Percentiles rank a stretch among this genome's conserved stretches.
Evolutionary conservation across 768 basidiomycete species (phyloP).

Genomic region (Pleurotus citrinopileatus): DNA sequence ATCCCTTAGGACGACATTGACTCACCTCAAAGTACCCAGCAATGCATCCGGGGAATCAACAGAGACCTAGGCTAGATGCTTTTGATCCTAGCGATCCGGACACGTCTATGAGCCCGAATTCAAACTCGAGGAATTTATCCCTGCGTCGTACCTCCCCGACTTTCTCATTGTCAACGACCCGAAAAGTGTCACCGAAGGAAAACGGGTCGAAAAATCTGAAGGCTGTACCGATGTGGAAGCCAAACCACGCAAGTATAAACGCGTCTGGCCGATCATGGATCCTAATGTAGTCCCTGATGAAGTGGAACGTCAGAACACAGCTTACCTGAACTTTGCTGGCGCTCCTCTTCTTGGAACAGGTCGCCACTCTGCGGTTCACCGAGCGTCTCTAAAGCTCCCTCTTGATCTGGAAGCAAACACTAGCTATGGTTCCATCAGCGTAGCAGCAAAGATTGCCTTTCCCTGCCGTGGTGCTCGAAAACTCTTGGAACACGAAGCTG

Average conservation of each 20-base stretch:
- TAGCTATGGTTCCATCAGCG: constrained; percentile 22
- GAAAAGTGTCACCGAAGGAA: constrained; percentile 9
- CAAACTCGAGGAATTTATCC: constrained; percentile 23
- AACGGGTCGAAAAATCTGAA: not conserved
- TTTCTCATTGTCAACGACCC: constrained; percentile 23
- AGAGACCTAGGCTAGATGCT: not conserved
- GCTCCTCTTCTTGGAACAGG: constrained; percentile 19
- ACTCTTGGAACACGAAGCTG: constrained; percentile 28
- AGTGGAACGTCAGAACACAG: not conserved
- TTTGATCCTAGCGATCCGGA: not conserved
- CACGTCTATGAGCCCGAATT: constrained; percentile 3
- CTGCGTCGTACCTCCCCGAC: constrained; percentile 19
- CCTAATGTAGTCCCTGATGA: not conserved
- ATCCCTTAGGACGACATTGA: no score
- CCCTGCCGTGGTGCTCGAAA: constrained; percentile 20
- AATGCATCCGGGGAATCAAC: not conserved
- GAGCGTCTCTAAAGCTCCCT: constrained; percentile 36
- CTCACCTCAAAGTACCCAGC: not conserved
- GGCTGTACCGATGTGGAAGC: not conserved
- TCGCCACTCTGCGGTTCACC: constrained; percentile 31
- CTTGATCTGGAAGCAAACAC: constrained; percentile 21
- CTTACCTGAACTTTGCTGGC: constrained; percentile 17
- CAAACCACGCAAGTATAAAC: constrained; percentile 15
- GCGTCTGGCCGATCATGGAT: constrained; percentile 14
- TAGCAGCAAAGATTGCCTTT: constrained; percentile 35